Evolutionary conservation across 2,329 filamentous ascomycete species (phyloP).

Genomic region (Exophiala xenobiotica): DNA sequence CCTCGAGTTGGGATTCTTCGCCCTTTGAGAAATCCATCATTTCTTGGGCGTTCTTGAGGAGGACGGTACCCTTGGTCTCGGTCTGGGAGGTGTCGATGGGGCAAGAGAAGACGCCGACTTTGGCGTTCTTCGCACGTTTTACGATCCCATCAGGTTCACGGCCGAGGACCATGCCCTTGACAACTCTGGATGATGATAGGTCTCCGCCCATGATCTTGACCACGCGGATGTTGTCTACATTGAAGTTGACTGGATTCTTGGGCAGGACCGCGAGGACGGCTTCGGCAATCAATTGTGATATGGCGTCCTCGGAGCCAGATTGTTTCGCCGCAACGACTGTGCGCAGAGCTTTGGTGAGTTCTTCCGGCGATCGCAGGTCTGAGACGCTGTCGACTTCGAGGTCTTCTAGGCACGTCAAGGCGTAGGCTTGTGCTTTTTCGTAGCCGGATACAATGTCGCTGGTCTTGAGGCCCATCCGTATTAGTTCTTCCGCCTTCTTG

Average conservation of each 20-base stretch:
- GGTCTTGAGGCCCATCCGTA: conserved; percentile 97
- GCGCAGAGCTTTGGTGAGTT: conserved; percentile 91
- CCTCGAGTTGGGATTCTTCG: conserved; percentile 88
- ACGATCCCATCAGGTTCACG: conserved; percentile 88
- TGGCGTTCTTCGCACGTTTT: conserved; percentile 89
- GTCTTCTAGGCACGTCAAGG: conserved; percentile 73
- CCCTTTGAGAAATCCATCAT: conserved; percentile 99
- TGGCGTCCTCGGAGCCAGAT: conserved; percentile 84
- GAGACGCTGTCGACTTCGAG: conserved; percentile 87
- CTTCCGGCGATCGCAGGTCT: conserved; percentile 74
- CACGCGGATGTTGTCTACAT: conserved; percentile 97
- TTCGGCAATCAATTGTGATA: conserved; percentile 84
- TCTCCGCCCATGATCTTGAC: conserved; percentile 99
- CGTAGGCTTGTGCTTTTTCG: conserved; percentile 88
- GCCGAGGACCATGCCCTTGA: conserved; percentile 98
- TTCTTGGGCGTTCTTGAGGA: conserved; percentile 95
- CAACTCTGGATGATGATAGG: conserved; percentile 87
- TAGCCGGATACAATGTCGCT: conserved; percentile 95
- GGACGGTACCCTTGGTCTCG: conserved; percentile 96
- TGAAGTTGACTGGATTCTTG: conserved; percentile 94
- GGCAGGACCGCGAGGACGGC: conserved; percentile 82
- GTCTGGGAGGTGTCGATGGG: conserved; percentile 94
- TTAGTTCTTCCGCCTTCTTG: conserved; percentile 93
- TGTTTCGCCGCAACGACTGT: conserved; percentile 98
- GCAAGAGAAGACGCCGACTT: conserved; percentile 96